These are phyloP conservation scores for Candida khao-thaluensis DNA, from an alignment of 805 yeast genomes.

Conservation along the genomic window DNA sequence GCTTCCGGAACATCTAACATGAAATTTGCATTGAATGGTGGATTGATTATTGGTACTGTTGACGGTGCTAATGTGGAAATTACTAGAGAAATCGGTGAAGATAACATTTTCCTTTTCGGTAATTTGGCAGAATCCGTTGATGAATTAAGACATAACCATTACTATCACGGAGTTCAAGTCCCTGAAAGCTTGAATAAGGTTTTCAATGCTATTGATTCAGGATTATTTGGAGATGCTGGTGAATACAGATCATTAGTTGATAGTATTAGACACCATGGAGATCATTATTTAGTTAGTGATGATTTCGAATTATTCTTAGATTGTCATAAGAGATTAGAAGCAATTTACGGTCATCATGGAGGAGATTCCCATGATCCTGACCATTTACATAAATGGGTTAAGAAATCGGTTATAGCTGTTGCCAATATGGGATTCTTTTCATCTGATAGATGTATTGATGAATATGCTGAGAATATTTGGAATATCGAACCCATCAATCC, in stretches of 20 bases:
- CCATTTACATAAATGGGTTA: conserved; percentile 66
- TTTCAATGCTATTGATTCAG: conserved; percentile 62
- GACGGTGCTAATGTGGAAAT: conserved; percentile 97
- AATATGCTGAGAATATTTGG: conserved; percentile 92
- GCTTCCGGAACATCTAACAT: conserved; percentile 95
- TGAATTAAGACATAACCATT: conserved; percentile 74
- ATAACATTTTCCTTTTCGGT: conserved; percentile 88
- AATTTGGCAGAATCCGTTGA: conserved; percentile 88
- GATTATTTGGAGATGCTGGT: conserved; percentile 67
- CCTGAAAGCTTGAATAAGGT: conserved; percentile 64
- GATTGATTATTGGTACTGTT: conserved; percentile 90
- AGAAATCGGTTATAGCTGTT: conserved; percentile 72
- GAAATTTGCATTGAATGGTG: conserved; percentile 95
- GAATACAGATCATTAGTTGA: conserved; percentile 70
- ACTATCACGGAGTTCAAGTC: conserved; percentile 54
- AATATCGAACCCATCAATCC: conserved; percentile 66
- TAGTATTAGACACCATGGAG: conserved; percentile 71
- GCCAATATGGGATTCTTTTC: conserved; percentile 94
- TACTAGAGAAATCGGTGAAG: conserved; percentile 91
- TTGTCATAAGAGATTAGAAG: conserved; percentile 75
- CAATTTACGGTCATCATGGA: conserved; percentile 53
- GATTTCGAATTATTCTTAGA: conserved; percentile 86
- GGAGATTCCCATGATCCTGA: conserved; percentile 46
- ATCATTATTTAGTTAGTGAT: conserved; percentile 81
- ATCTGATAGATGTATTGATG: conserved; percentile 87